Evolutionary conservation across 371 early-diverging fungal species (phyloP), one percentile per base, ranked within the genome.

Genomic region (Choanephora cucurbitarum): DNA sequence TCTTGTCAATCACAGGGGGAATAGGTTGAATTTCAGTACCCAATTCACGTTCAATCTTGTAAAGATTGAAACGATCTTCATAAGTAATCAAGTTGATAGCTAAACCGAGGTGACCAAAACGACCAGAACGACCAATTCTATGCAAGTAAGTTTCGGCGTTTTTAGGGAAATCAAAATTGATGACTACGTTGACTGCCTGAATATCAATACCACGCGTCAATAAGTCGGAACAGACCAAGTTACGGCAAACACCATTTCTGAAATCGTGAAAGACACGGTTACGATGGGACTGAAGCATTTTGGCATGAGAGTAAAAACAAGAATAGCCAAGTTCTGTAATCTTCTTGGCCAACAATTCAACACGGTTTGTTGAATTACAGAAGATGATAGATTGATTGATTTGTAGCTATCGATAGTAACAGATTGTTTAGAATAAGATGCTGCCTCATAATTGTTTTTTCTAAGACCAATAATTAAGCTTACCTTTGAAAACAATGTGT

Each of bases 111-210:
- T 96, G 96, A 34, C 98, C 99, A 71, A 97, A 99, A 51, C 99
- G 88, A 8, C 99, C 99, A 24, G 85, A 84, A 67, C 91, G 87
- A 56, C 99, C 99, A 65, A 99, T 98, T 58, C 99, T 90, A 80
- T 99, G 99, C 24, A 99, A 79, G 69, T 99, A 99, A 3, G 98
- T 98, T 73, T 99, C 99, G 28, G 99, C 92, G 59, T 94, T 96
- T 73, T 95, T 93, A 48, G 99, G 99, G 72, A 99, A 95, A 79
- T 99, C 99, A 88, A 97, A 99, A 84, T 99, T 99, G 82, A 99
- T 98, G 49, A 99, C 99, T 15, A 98, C 95, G 75, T 99, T 98
- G 46, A 99, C 96, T 32, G 94, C 95, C 69, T 96, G 97, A 64
- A 98, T 97, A 80, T 99, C 99, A 63, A 99, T 98, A 78, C 99